phyloP scores from a whole-genome alignment of 2,329 filamentous ascomycete genomes.

The Xylaria sp. region DNA sequence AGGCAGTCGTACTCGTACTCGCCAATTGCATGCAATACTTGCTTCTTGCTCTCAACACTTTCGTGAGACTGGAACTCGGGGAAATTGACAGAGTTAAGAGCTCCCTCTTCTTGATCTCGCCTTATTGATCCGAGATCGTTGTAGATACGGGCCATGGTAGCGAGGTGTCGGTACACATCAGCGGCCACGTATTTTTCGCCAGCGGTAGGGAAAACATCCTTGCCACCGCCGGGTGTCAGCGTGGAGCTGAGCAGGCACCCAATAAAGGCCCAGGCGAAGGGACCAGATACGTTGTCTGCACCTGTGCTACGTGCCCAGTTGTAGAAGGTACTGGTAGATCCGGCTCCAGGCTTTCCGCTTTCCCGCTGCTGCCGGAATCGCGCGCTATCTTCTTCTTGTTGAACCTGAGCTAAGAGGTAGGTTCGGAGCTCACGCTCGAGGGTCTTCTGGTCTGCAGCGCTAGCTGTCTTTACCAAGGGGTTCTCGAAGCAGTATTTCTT shows the following conservation, averaged over 20 bases:
- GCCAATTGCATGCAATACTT: slow-evolving; percentile 40
- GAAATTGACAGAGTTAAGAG: slow-evolving; percentile 52
- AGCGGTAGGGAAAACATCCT: slow-evolving; percentile 37
- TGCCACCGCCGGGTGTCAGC: slow-evolving; percentile 30
- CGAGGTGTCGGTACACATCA: slow-evolving; percentile 39
- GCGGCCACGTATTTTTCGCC: slow-evolving; percentile 38
- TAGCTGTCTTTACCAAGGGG: slow-evolving; percentile 32
- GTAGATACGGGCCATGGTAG: slow-evolving; percentile 49
- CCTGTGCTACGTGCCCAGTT: slow-evolving; percentile 39
- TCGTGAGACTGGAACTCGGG: slow-evolving; percentile 42
- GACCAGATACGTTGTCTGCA: slow-evolving; percentile 37
- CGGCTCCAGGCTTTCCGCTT: slow-evolving; percentile 18
- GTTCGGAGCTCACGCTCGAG: slow-evolving; percentile 36
- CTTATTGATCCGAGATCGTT: slow-evolving; percentile 51
- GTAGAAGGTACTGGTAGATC: slow-evolving; percentile 37
- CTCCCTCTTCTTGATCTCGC: slow-evolving; percentile 48
- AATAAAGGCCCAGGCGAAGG: slow-evolving; percentile 39
- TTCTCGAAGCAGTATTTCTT: slow-evolving; percentile 36
- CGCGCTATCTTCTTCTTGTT: slow-evolving; percentile 38
- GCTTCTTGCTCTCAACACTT: slow-evolving; percentile 27
- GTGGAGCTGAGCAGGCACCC: slow-evolving; percentile 35
- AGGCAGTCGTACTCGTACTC: slow-evolving; percentile 47
- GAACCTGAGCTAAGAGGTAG: slow-evolving; percentile 37
- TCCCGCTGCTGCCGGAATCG: slow-evolving; percentile 26
- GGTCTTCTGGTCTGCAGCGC: slow-evolving; percentile 30